A percentile compares a stretch with the other conserved stretches of the same genome.
These are phyloP conservation scores for Eucalyptus dawsonii DNA, from an alignment of 345 rosid species.

Conservation along the genomic window DNA sequence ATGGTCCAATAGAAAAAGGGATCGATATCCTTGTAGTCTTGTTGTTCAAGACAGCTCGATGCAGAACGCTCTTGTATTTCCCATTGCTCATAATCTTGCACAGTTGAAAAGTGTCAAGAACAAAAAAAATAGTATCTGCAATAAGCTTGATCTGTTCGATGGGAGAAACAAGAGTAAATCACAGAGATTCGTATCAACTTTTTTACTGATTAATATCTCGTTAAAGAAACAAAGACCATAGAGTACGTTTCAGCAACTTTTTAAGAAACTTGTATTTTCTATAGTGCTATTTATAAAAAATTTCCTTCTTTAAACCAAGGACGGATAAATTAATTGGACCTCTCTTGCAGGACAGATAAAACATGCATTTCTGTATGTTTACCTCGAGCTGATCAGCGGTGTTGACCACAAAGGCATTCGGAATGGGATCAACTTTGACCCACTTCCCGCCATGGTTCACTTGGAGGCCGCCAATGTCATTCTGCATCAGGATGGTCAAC, in stretches of 20 bases:
- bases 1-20: background rate
- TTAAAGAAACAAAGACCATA: background rate
- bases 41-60: background rate
- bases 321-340: background rate
- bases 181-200: background rate
- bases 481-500: constrained; percentile 25
- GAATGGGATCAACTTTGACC: constrained; percentile 9
- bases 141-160: background rate
- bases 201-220: background rate
- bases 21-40: background rate
- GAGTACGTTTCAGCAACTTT: background rate
- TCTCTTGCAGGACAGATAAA: background rate
- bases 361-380: background rate
- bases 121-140: background rate
- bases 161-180: background rate
- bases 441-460: constrained; percentile 25
- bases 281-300: too few relatives aligned
- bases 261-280: background rate
- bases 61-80: background rate
- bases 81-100: background rate
- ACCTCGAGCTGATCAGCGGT: background rate
- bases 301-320: background rate
- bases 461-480: constrained; percentile 29
- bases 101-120: background rate
- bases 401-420: constrained; percentile 26